These are phyloP conservation scores for Garcia nutans DNA, from an alignment of 345 rosid genomes.

Conservation along the genomic window DNA sequence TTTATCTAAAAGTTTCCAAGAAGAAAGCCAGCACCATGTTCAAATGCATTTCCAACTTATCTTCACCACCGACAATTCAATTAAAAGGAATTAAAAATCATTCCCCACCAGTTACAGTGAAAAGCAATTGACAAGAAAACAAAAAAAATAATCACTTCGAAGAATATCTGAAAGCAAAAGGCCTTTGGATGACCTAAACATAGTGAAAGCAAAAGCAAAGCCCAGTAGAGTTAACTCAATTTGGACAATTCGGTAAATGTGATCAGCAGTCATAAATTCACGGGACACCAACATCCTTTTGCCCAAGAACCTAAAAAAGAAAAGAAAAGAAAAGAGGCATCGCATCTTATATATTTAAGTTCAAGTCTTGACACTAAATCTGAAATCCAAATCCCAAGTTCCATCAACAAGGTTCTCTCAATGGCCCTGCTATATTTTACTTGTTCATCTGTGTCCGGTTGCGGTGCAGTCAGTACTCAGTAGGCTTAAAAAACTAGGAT, in stretches of 20 bases:
- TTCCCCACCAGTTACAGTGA: not conserved
- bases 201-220: not conserved
- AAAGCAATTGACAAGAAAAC: not conserved
- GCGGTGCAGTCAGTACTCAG: too few species aligned
- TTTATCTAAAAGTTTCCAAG: conserved; percentile 4
- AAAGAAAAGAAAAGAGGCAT: not conserved
- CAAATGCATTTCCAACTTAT: conserved; percentile 6
- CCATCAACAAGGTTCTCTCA: too few species aligned
- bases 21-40: not conserved
- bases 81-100: not conserved
- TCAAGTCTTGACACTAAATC: not conserved
- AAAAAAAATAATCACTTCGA: not conserved
- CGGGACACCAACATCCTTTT: not conserved
- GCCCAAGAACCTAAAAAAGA: not conserved
- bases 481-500: not conserved
- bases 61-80: not conserved
- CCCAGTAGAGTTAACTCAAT: not conserved
- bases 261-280: not conserved
- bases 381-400: not conserved
- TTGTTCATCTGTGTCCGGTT: too few species aligned
- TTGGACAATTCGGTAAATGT: not conserved
- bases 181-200: not conserved
- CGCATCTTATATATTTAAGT: not conserved
- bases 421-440: too few species aligned
- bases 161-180: not conserved